These are phyloP conservation scores for Cymbopogon flexuosus DNA, from an alignment of 202 grass and related monocot species.

Conservation along the genomic window DNA sequence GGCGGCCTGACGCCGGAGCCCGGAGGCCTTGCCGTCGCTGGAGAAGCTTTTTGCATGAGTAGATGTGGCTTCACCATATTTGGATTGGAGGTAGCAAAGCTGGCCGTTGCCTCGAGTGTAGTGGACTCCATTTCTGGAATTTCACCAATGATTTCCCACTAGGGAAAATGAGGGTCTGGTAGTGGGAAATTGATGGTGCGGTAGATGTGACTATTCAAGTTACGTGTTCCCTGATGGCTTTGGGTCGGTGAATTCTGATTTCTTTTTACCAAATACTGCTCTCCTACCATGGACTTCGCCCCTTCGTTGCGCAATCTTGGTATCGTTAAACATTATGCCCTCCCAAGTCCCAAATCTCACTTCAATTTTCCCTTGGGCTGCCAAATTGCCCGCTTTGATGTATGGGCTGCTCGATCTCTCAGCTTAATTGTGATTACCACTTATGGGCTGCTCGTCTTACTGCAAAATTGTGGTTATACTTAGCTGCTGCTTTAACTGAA, in stretches of 20 bases:
- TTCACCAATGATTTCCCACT: neutral
- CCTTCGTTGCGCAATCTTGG: neutral
- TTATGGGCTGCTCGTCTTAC: neutral
- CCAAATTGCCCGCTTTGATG: neutral
- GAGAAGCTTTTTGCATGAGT: neutral
- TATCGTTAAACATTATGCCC: neutral
- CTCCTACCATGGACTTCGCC: neutral
- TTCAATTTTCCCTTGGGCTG: neutral
- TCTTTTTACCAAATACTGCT: neutral
- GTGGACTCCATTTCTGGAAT: neutral
- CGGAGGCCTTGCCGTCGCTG: neutral
- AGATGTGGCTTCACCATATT: neutral
- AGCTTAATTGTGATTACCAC: neutral
- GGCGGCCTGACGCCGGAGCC: neutral
- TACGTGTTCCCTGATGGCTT: neutral
- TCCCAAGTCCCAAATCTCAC: conserved; percentile 19
- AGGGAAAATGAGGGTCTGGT: neutral
- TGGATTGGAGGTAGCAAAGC: neutral
- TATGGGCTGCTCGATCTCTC: neutral
- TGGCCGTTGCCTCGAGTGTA: neutral
- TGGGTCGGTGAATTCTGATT: neutral
- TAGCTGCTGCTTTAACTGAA: neutral
- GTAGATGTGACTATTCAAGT: neutral
- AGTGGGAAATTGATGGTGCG: neutral
- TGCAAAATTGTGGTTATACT: neutral